Percentiles rank a stretch among this genome's conserved stretches.
Evolutionary conservation across 306 rosid genomes (phyloP).

Genomic region (Prunus mume): DNA sequence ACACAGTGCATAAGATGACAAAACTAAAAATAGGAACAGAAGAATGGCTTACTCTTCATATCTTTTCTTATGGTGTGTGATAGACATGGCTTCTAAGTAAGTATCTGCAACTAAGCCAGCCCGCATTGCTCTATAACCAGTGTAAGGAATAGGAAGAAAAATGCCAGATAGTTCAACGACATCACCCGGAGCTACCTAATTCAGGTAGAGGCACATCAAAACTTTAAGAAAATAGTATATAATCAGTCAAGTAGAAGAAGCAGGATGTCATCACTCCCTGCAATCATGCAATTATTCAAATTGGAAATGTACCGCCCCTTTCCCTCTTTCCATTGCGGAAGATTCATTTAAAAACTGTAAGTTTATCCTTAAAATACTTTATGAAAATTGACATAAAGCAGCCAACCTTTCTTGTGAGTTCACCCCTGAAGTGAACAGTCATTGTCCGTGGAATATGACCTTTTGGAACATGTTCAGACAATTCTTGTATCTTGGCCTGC

Average conservation of each 20-base stretch:
- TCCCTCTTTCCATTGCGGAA: not conserved
- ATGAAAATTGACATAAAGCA: slow-evolving; percentile 24
- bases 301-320: not conserved
- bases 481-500: slow-evolving; percentile 98
- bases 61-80: slow-evolving; percentile 87
- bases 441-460: slow-evolving; percentile 97
- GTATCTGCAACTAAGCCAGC: slow-evolving; percentile 98
- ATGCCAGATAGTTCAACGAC: slow-evolving; percentile 93
- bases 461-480: slow-evolving; percentile 96
- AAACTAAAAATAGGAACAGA: not conserved
- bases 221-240: slow-evolving; percentile 9
- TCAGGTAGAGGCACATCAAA: not conserved
- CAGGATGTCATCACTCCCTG: not conserved
- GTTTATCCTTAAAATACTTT: slow-evolving; percentile 1
- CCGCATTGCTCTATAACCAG: slow-evolving; percentile 95
- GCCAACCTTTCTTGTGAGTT: slow-evolving; percentile 90
- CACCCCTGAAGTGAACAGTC: slow-evolving; percentile 97
- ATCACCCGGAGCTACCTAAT: slow-evolving; percentile 95
- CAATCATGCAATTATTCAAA: not conserved
- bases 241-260: slow-evolving; percentile 13
- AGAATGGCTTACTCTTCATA: slow-evolving; percentile 80
- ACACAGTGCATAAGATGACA: not conserved
- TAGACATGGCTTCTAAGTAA: slow-evolving; percentile 95
- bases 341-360: not conserved
- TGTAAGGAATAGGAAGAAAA: slow-evolving; percentile 91